phyloP scores from a whole-genome alignment of 257 asterid genomes.

The Galeopsis tetrahit region DNA sequence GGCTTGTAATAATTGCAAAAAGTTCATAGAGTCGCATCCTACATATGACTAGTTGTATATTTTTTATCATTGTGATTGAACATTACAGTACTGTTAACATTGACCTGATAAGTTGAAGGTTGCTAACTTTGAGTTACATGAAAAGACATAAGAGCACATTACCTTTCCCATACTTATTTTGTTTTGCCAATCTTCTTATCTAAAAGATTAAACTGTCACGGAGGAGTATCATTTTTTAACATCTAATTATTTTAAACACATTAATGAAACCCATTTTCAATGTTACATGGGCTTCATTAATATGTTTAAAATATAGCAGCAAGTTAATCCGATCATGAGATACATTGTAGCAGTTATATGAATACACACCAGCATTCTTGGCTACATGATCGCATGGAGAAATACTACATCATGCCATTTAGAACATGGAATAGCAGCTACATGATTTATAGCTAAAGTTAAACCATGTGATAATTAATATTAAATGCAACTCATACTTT shows the following conservation, averaged over 20 bases:
- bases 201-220: background rate
- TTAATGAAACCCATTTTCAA: background rate
- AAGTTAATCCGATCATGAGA: background rate
- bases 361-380: background rate
- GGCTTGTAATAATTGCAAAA: constrained; percentile 3
- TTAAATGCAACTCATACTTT: constrained; percentile 1
- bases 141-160: background rate
- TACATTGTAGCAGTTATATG: background rate
- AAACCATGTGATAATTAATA: background rate
- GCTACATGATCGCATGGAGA: background rate
- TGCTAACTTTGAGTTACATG: background rate
- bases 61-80: too few relatives aligned
- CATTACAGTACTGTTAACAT: too few relatives aligned
- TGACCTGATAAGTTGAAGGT: background rate
- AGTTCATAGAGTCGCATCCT: background rate
- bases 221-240: background rate
- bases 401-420: background rate
- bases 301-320: background rate
- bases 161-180: background rate
- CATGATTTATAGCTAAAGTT: constrained; percentile 2
- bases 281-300: too few relatives aligned
- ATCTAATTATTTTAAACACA: background rate
- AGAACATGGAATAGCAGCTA: constrained; percentile 1
- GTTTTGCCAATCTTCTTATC: background rate
- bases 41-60: too few relatives aligned